Conservation (phyloP, 225 moss, liverwort and hornwort species). For the Antitrichia curtipendula region DNA sequence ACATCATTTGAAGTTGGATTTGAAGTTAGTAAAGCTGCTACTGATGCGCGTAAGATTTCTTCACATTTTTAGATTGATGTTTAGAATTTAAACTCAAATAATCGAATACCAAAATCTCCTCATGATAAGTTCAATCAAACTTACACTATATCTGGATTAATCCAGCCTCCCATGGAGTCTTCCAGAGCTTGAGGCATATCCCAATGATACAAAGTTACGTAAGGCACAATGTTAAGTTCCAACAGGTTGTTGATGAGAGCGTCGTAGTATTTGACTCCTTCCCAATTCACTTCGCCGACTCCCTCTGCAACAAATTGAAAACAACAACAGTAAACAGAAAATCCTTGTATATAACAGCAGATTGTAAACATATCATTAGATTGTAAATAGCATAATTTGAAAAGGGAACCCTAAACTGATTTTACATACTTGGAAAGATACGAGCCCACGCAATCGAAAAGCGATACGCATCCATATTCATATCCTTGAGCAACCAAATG, state of each 20-base stretch:
- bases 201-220: slow-evolving; percentile 55
- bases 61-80: too few relatives aligned
- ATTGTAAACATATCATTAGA: not conserved
- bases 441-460: slow-evolving; percentile 84
- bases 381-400: not conserved
- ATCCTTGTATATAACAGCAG: not conserved
- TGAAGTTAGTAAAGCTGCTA: not conserved
- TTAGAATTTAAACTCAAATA: too few relatives aligned
- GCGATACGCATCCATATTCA: slow-evolving; percentile 75
- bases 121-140: not conserved
- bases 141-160: slow-evolving; percentile 41
- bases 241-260: not conserved
- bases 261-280: slow-evolving; percentile 67
- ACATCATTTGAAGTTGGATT: not conserved
- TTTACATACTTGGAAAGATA: slow-evolving; percentile 48
- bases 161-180: slow-evolving; percentile 48
- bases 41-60: not conserved
- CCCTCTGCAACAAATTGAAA: slow-evolving; percentile 33
- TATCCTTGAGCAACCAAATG: slow-evolving; percentile 40
- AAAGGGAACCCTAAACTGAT: not conserved
- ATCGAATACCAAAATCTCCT: not conserved
- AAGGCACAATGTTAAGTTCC: slow-evolving; percentile 21
- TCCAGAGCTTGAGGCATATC: slow-evolving; percentile 58
- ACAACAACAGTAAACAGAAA: not conserved
- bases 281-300: slow-evolving; percentile 38